phyloP scores from a whole-genome alignment of 768 basidiomycete genomes.

The Lentinus brumalis region DNA sequence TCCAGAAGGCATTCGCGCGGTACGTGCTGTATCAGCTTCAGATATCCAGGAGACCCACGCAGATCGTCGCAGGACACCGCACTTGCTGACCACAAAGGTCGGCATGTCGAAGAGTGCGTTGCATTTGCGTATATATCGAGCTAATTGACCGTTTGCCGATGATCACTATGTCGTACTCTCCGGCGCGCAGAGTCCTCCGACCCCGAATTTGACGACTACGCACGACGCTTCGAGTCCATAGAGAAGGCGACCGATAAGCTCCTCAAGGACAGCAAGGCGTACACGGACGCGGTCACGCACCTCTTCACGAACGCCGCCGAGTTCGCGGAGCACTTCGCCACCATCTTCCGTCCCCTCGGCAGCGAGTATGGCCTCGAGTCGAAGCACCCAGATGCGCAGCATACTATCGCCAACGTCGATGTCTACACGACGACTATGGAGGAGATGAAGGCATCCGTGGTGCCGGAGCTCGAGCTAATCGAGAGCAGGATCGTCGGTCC shows the following conservation, averaged over 20 bases:
- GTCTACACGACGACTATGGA: conserved; percentile 75
- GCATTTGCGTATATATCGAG: not conserved
- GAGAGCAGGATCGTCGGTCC: conserved; percentile 84
- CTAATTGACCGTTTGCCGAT: conserved; percentile 25
- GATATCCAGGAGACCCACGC: not conserved
- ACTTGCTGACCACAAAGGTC: conserved; percentile 81
- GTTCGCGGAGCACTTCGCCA: conserved; percentile 64
- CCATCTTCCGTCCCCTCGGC: conserved; percentile 63
- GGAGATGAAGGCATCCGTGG: conserved; percentile 75
- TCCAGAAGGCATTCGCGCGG: conserved; percentile 33
- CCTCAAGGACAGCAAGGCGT: conserved; percentile 88
- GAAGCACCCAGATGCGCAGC: conserved; percentile 75
- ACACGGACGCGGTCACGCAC: conserved; percentile 78
- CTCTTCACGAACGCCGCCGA: conserved; percentile 68
- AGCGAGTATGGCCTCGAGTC: conserved; percentile 80
- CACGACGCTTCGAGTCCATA: conserved; percentile 72
- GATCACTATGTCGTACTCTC: not conserved
- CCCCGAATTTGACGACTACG: conserved; percentile 88
- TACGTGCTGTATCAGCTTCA: conserved; percentile 11
- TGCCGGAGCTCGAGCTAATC: conserved; percentile 94
- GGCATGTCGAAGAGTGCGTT: conserved; percentile 89
- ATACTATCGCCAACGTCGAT: conserved; percentile 78
- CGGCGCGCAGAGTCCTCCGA: conserved; percentile 68
- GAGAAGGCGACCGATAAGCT: conserved; percentile 87
- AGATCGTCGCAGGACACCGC: conserved; percentile 69